These are phyloP conservation scores for Terana coerulea DNA, from an alignment of 768 basidiomycete genomes.

Conservation along the genomic window DNA sequence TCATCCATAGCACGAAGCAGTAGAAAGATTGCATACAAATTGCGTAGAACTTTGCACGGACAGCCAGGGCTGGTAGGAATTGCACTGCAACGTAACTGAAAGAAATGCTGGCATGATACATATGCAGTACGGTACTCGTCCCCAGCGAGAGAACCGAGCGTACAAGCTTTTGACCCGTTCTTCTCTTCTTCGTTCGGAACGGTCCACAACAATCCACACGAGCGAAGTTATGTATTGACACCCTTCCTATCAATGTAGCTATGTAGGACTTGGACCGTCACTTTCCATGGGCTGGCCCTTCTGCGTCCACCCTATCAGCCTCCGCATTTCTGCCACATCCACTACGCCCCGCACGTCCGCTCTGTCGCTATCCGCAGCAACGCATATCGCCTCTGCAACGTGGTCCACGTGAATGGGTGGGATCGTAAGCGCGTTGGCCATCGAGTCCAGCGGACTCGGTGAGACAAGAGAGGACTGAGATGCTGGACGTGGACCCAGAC, in stretches of 20 bases:
- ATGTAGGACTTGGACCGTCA: background rate
- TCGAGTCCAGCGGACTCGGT: constrained; percentile 52
- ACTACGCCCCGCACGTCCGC: constrained; percentile 57
- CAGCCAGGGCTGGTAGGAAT: too few species aligned
- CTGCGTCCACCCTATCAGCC: constrained; percentile 64
- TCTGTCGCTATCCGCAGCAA: constrained; percentile 47
- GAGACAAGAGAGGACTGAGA: constrained; percentile 26
- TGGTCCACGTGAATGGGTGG: constrained; percentile 96
- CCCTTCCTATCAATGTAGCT: background rate
- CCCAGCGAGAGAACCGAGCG: background rate
- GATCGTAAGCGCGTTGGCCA: constrained; percentile 77
- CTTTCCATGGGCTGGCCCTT: constrained; percentile 23
- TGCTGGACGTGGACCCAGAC: constrained; percentile 29
- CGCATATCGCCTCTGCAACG: constrained; percentile 80
- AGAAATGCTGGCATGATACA: background rate
- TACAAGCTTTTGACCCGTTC: background rate
- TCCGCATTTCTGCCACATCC: constrained; percentile 69
- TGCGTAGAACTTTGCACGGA: too few species aligned
- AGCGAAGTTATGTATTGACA: background rate
- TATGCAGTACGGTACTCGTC: background rate
- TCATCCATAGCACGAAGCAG: too few species aligned
- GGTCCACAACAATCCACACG: background rate
- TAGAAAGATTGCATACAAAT: too few species aligned
- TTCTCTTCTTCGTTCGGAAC: background rate
- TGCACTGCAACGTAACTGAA: too few species aligned